These are phyloP conservation scores for Pythium utonaiense DNA, from an alignment of 352 stramenopile species.

Conservation along the genomic window DNA sequence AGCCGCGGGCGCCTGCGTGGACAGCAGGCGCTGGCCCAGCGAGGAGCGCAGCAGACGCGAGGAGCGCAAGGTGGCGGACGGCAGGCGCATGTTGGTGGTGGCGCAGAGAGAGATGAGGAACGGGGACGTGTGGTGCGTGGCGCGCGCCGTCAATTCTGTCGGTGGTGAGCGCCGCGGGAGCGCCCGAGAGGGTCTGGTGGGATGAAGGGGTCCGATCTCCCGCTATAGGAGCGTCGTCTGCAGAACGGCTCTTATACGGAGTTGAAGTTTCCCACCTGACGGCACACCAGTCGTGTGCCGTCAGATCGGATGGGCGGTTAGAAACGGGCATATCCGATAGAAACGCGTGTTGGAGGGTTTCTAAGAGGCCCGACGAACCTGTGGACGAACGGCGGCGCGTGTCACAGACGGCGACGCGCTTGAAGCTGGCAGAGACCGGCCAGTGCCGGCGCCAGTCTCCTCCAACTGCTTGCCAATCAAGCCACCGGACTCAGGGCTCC, in stretches of 20 bases:
- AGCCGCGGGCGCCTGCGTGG: slow-evolving; percentile 23
- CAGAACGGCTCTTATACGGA: slow-evolving; percentile 20
- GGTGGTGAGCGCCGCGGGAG: background rate
- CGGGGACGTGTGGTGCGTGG: background rate
- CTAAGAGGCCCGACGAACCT: slow-evolving; percentile 5
- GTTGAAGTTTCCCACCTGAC: slow-evolving; percentile 23
- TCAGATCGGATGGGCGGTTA: slow-evolving; percentile 1
- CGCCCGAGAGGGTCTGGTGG: too few relatives aligned
- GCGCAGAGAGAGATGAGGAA: background rate
- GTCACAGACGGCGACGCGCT: slow-evolving; percentile 5
- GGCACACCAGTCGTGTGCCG: background rate
- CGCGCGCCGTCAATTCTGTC: slow-evolving; percentile 1
- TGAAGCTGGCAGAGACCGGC: background rate
- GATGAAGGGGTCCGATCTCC: background rate
- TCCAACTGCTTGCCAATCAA: background rate
- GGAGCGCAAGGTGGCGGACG: slow-evolving; percentile 12
- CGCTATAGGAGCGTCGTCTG: slow-evolving; percentile 22
- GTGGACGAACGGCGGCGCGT: slow-evolving; percentile 20
- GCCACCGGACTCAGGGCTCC: background rate
- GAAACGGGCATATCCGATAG: slow-evolving; percentile 4
- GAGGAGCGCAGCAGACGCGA: slow-evolving; percentile 3
- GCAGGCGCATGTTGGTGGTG: slow-evolving; percentile 15
- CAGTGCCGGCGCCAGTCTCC: background rate
- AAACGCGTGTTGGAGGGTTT: slow-evolving; percentile 11
- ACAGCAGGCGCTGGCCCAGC: slow-evolving; percentile 22